Base-by-base conservation (phyloP, 2,329 filamentous ascomycete genomes). In the Alternaria triticina region DNA sequence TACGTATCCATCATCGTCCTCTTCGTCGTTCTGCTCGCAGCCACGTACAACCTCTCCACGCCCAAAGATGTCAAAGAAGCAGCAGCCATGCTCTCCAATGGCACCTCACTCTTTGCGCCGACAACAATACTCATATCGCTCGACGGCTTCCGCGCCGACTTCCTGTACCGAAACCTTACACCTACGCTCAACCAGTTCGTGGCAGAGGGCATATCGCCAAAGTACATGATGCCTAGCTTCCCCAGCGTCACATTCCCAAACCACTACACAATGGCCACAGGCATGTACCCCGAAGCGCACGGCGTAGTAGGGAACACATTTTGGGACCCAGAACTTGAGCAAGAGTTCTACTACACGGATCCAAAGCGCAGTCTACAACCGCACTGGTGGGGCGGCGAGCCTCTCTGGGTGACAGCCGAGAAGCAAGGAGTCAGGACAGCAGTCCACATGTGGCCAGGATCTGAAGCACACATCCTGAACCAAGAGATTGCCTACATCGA, bases 381-480 rank as follows among this genome's bases (percentile, higher is more conserved):
- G 1, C 93, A 95, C 77, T 99, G 96, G 95, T 99, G 96, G 95
- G 89, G 87, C 44, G 96, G 94, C 4, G 94, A 98, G 77, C 96
- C 96, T 0, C 85, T 99, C 28, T 99, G 96, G 96, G 90, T 91
- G 25, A 96, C 95, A 1, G 95, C 95, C 6, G 96, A 98, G 82
- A 88, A 87, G 61, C 91, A 93, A 70, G 91, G 91, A 6, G 84
- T 96, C 30, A 87, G 88, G 60, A 89, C 90, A 28, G 96, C 93
- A 1, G 89, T 99, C 25, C 96, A 99, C 78, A 99, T 99, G 96
- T 99, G 96, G 96, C 96, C 96, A 2, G 96, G 96, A 3, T 96
- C 92, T 46, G 96, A 99, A 81, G 94, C 94, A 6, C 90, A 93
- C 77, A 91, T 97, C 64, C 85, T 88, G 12, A 84, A 86, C n/a